Conservation (phyloP, 2,329 filamentous ascomycete species). For the Neocatenulostroma microsporum region DNA sequence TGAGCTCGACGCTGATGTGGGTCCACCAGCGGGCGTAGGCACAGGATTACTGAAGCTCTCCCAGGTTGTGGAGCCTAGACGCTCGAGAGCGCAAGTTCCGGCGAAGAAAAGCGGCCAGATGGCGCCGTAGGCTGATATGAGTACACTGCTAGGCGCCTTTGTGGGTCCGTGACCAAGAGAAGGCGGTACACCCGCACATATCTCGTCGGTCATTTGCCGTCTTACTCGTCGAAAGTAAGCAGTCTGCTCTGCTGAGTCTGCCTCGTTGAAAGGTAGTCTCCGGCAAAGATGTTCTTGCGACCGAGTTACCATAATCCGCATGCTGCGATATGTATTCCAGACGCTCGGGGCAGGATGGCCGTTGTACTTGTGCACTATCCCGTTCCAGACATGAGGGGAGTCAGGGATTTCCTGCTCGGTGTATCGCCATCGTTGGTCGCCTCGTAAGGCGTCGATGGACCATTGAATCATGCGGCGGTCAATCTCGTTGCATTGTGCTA, state of each 20-base stretch:
- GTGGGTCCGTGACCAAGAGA: constrained; percentile 21
- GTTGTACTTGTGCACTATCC: constrained; percentile 20
- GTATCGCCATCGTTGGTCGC: constrained; percentile 22
- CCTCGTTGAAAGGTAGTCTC: constrained; percentile 12
- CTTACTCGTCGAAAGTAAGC: constrained; percentile 21
- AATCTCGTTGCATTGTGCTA: constrained; percentile 16
- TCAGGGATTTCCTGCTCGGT: constrained; percentile 22
- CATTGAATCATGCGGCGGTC: constrained; percentile 24
- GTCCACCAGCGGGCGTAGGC: not conserved
- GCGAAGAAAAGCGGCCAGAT: constrained; percentile 31
- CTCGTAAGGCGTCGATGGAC: constrained; percentile 13
- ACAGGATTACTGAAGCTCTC: constrained; percentile 2
- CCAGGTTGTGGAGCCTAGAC: constrained; percentile 14
- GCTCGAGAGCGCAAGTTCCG: constrained; percentile 25
- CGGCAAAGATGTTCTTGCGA: constrained; percentile 22
- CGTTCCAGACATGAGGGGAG: constrained; percentile 25
- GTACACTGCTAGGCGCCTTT: constrained; percentile 17
- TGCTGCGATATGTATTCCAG: constrained; percentile 22
- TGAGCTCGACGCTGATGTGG: constrained; percentile 7
- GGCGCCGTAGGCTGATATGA: constrained; percentile 23
- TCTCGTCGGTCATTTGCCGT: constrained; percentile 25
- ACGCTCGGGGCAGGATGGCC: constrained; percentile 14
- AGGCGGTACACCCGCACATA: constrained; percentile 21
- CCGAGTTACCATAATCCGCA: constrained; percentile 25
- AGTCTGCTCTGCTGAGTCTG: constrained; percentile 15